phyloP scores from a whole-genome alignment of 768 basidiomycete species.

The Termitomyces bulborhizus region DNA sequence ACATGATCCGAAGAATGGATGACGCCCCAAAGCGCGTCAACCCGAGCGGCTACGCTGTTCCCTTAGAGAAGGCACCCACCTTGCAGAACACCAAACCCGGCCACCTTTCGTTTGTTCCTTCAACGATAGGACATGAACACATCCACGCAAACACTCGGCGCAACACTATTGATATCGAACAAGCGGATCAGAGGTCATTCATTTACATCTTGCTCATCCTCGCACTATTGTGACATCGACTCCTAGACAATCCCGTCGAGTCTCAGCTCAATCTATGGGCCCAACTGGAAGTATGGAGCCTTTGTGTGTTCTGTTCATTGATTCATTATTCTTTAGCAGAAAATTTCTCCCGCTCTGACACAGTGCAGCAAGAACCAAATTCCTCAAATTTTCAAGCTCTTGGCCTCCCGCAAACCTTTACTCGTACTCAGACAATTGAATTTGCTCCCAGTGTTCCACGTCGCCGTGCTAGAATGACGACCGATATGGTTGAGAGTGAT shows the following conservation, averaged over 20 bases:
- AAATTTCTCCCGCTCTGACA: slow-evolving; percentile 31
- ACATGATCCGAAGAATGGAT: slow-evolving; percentile 77
- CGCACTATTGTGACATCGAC: not conserved
- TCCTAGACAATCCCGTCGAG: slow-evolving; percentile 20
- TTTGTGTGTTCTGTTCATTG: not conserved
- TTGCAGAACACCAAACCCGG: slow-evolving; percentile 9
- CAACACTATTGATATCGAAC: slow-evolving; percentile 4
- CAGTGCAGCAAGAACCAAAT: slow-evolving; percentile 17
- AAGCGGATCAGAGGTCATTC: slow-evolving; percentile 2
- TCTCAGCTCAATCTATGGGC: slow-evolving; percentile 31
- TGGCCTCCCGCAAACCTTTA: slow-evolving; percentile 20
- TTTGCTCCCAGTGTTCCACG: slow-evolving; percentile 26
- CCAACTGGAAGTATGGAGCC: slow-evolving; percentile 25
- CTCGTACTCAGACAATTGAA: slow-evolving; percentile 35
- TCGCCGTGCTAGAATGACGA: slow-evolving; percentile 20
- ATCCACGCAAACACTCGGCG: not conserved
- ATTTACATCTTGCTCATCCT: not conserved
- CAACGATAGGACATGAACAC: slow-evolving; percentile 1
- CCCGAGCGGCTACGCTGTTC: slow-evolving; percentile 57
- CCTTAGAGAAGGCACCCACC: slow-evolving; percentile 17
- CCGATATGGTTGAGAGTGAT: slow-evolving; percentile 7
- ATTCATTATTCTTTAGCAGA: slow-evolving; percentile 13
- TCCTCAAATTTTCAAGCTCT: slow-evolving; percentile 2
- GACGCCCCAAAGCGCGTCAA: slow-evolving; percentile 62
- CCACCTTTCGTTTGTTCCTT: slow-evolving; percentile 17